phyloP scores from a whole-genome alignment of 75 land plant species.

The Cryptomeria japonica region DNA sequence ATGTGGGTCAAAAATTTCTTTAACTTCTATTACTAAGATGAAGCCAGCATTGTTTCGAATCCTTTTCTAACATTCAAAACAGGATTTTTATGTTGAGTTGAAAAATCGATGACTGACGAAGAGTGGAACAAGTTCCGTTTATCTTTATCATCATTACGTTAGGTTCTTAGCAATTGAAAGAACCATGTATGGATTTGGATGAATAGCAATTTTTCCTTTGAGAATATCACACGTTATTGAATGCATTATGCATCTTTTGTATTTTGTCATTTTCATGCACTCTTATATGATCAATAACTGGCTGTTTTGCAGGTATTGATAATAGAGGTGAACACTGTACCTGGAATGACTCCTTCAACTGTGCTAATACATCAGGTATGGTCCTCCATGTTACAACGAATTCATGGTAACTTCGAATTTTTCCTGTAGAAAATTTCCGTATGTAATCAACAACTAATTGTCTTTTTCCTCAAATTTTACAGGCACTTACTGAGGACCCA shows the following conservation, averaged over 20 bases:
- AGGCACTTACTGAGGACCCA: constrained; percentile 82
- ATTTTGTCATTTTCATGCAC: neutral
- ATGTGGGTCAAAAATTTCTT: neutral
- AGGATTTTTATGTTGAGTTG: neutral
- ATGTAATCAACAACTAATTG: neutral
- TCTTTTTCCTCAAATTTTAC: constrained; percentile 15
- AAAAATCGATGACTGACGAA: neutral
- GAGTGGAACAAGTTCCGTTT: neutral
- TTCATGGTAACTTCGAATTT: neutral
- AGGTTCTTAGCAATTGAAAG: neutral
- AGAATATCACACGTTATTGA: neutral
- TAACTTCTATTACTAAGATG: neutral
- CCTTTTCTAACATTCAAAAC: neutral
- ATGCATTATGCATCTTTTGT: neutral
- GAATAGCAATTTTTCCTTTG: neutral
- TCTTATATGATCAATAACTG: neutral
- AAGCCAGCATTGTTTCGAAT: neutral
- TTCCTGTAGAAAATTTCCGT: neutral
- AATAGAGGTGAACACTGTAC: constrained; percentile 89
- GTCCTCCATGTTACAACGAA: neutral
- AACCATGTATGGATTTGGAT: neutral
- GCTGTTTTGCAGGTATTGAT: constrained; percentile 55
- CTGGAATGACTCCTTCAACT: constrained; percentile 95
- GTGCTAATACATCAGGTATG: constrained; percentile 86
- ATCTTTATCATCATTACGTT: neutral